Evolutionary conservation across 2,329 filamentous ascomycete species (phyloP), one percentile per base, ranked within the genome.

Genomic region (Exophiala dermatitidis): DNA sequence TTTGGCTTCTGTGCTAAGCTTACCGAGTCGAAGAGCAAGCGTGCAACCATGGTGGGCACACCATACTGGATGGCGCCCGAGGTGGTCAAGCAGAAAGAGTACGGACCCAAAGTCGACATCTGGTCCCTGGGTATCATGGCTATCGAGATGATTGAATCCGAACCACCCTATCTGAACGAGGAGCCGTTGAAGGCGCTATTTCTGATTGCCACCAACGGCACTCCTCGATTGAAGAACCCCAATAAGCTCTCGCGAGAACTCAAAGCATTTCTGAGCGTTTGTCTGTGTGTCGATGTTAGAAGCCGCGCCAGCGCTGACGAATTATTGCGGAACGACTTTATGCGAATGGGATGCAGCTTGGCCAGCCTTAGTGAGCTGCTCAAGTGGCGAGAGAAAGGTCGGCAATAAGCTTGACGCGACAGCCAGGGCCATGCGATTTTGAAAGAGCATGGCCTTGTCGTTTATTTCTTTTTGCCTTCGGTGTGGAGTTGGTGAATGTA

Each of bases 61-160:
- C 93, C 93, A 10, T 98, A 97, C 78, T 98, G 93, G 93, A 98
- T 98, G 93, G 93, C 93, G 5, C 93, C 93, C 36, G 93, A 98
- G 72, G 93, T 98, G 42, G 93, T 98, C 68, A 97, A 97, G 76
- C 93, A 97, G 71, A 97, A 97, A 76, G 91, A 96, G 71, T 98
- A 98, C 66, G 93, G 91, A 37, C 87, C 88, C 67, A 97, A 97
- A 77, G 93, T 97, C 59, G 93, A 98, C 68, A 95, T 97, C 67
- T 98, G 93, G 93, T 96, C 90, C 31, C 77, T 98, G 58, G 93
- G 93, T 66, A 98, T 98, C 73, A 98, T 97, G 93, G 91, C 93
- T 28, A 97, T 98, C 66, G 93, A 98, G 73, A 96, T 98, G 93
- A 97, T 97, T 66, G 93, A 98, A 70, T 95, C 89, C 12, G 93